Evolutionary conservation across 225 moss, liverwort and hornwort species (phyloP).

Genomic region (Polytrichum formosum): DNA sequence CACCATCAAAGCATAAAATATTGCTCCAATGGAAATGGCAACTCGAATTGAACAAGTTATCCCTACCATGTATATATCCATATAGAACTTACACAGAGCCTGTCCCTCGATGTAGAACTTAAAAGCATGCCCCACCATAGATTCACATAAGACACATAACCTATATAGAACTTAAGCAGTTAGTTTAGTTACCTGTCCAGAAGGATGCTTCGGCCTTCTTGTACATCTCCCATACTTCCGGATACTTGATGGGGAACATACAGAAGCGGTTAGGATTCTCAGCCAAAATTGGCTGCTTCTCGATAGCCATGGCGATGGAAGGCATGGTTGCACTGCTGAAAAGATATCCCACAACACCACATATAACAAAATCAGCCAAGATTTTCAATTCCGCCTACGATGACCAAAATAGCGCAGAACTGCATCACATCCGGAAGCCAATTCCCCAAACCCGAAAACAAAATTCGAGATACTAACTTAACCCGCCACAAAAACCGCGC

Average conservation of each 20-base stretch:
- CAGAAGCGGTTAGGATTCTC: slow-evolving; percentile 49
- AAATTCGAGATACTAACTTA: too few relatives aligned
- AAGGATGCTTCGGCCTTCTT: slow-evolving; percentile 59
- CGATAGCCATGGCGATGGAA: slow-evolving; percentile 22
- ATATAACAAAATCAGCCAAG: neutral
- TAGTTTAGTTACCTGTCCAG: slow-evolving; percentile 38
- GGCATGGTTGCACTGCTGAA: slow-evolving; percentile 16
- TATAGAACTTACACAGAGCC: too few relatives aligned
- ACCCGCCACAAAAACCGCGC: too few relatives aligned
- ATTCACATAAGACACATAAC: too few relatives aligned
- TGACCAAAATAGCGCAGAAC: neutral
- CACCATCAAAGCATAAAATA: too few relatives aligned
- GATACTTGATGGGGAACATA: slow-evolving; percentile 59
- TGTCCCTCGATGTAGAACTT: too few relatives aligned
- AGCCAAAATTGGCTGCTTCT: slow-evolving; percentile 41
- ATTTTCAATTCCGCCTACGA: neutral
- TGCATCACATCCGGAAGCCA: neutral
- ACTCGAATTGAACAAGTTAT: too few relatives aligned
- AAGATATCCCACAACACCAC: neutral
- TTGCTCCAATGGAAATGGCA: too few relatives aligned
- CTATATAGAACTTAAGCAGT: too few relatives aligned
- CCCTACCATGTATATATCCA: too few relatives aligned
- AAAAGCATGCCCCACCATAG: too few relatives aligned
- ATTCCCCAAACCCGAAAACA: neutral
- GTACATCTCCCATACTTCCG: slow-evolving; percentile 65